A percentile compares a stretch with the other conserved stretches of the same genome.
These are phyloP conservation scores for Lodderomyces orthopsilosis DNA, from an alignment of 1,139 yeast species.

Conservation along the genomic window DNA sequence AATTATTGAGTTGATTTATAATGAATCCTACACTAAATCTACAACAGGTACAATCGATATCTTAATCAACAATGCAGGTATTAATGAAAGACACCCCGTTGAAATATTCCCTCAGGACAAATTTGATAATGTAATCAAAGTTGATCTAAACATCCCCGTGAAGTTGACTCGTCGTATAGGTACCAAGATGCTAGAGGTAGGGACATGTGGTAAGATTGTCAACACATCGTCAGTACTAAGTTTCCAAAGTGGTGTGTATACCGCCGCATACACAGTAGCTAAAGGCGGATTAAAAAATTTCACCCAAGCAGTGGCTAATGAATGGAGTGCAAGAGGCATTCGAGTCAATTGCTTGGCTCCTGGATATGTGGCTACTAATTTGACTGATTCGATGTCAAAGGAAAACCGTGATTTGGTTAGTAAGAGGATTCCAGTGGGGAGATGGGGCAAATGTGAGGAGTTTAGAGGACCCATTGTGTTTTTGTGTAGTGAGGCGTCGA, in stretches of 20 bases:
- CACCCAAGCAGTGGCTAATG: conserved; percentile 50
- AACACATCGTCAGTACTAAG: conserved; percentile 36
- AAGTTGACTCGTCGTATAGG: conserved; percentile 47
- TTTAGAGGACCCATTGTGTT: conserved; percentile 55
- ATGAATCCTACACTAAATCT: conserved; percentile 33
- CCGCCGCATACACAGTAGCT: conserved; percentile 51
- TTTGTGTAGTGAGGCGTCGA: conserved; percentile 47
- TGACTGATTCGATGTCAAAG: conserved; percentile 41
- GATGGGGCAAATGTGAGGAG: conserved; percentile 55
- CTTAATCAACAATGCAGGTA: conserved; percentile 58
- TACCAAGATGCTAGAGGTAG: conserved; percentile 35
- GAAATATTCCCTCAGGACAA: conserved; percentile 31
- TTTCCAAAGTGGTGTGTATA: conserved; percentile 59
- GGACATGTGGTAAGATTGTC: conserved; percentile 30
- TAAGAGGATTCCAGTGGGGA: conserved; percentile 47
- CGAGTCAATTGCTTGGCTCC: conserved; percentile 56
- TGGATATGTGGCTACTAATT: conserved; percentile 53
- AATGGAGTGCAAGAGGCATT: conserved; percentile 52
- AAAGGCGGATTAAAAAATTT: conserved; percentile 52
- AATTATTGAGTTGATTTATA: conserved; percentile 27
- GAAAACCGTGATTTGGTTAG: conserved; percentile 31
- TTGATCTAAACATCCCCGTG: conserved; percentile 47
- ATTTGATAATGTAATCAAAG: conserved; percentile 44
- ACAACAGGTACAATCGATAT: conserved; percentile 38
- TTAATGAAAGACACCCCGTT: conserved; percentile 30